Conservation (phyloP, 2,329 filamentous ascomycete species). For the Rutstroemia sp. region DNA sequence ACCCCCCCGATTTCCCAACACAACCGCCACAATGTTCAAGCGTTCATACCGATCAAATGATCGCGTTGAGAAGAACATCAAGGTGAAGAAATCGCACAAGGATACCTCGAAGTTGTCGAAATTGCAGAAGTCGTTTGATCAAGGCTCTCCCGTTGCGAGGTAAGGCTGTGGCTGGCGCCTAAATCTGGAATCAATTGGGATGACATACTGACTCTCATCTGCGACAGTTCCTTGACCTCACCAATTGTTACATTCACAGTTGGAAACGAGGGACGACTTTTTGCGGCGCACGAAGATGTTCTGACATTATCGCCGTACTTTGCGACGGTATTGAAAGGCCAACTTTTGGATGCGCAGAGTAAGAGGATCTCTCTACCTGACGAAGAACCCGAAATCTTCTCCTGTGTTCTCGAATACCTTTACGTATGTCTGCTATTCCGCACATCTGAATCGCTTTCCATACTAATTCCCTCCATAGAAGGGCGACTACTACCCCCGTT, state of each 20-base stretch:
- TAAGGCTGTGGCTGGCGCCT: conserved; percentile 23
- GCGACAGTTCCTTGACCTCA: conserved; percentile 35
- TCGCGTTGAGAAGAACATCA: conserved; percentile 81
- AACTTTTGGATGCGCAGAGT: conserved; percentile 68
- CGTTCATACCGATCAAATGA: conserved; percentile 80
- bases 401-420: conserved; percentile 88
- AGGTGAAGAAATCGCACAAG: conserved; percentile 71
- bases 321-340: conserved; percentile 60
- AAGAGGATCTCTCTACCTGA: conserved; percentile 67
- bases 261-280: conserved; percentile 77
- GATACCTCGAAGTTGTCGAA: conserved; percentile 75
- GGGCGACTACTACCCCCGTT: conserved; percentile 58
- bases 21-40: conserved; percentile 70
- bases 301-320: conserved; percentile 83
- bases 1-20: neutral
- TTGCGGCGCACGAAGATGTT: conserved; percentile 92
- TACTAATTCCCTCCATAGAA: conserved; percentile 18
- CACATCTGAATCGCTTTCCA: neutral
- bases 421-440: conserved; percentile 44
- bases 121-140: conserved; percentile 74
- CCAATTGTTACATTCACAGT: conserved; percentile 84
- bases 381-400: conserved; percentile 88
- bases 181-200: neutral
- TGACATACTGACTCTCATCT: conserved; percentile 9
- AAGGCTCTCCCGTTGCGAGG: conserved; percentile 43